A percentile compares a stretch with the other conserved stretches of the same genome.
These are phyloP conservation scores for Xylariaceae sp. DNA, from an alignment of 2,329 filamentous ascomycete genomes.

Conservation along the genomic window DNA sequence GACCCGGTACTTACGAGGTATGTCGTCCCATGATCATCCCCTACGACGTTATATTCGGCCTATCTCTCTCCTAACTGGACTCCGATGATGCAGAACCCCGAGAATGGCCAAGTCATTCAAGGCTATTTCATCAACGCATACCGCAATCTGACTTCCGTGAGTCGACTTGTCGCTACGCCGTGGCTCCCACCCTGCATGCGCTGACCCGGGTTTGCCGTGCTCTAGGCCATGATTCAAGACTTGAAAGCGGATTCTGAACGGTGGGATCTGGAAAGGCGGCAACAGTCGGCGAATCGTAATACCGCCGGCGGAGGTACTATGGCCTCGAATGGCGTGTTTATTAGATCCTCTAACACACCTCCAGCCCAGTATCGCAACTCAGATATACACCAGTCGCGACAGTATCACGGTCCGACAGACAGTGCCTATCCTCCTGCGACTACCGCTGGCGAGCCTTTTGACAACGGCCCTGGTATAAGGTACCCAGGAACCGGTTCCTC, in stretches of 20 bases:
- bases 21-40: slow-evolving; percentile 17
- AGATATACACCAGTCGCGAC: slow-evolving; percentile 43
- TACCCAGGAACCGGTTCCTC: slow-evolving; percentile 48
- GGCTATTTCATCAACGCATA: slow-evolving; percentile 77
- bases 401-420: slow-evolving; percentile 44
- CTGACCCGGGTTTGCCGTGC: slow-evolving; percentile 18
- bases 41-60: slow-evolving; percentile 3
- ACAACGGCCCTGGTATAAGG: slow-evolving; percentile 42
- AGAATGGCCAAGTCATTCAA: slow-evolving; percentile 55
- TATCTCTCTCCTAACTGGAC: slow-evolving; percentile 19
- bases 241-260: slow-evolving; percentile 57
- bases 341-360: slow-evolving; percentile 55
- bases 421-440: slow-evolving; percentile 28
- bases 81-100: slow-evolving; percentile 41
- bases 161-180: slow-evolving; percentile 29
- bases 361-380: slow-evolving; percentile 55
- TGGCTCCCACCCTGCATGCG: background rate
- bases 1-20: slow-evolving; percentile 70
- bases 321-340: slow-evolving; percentile 43
- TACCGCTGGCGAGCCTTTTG: slow-evolving; percentile 32
- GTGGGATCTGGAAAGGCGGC: slow-evolving; percentile 57
- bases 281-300: slow-evolving; percentile 47
- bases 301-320: slow-evolving; percentile 54
- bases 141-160: slow-evolving; percentile 70
- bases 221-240: slow-evolving; percentile 59